These are phyloP conservation scores for Pestalotiopsis sp. DNA, from an alignment of 2,329 filamentous ascomycete species.

Conservation along the genomic window DNA sequence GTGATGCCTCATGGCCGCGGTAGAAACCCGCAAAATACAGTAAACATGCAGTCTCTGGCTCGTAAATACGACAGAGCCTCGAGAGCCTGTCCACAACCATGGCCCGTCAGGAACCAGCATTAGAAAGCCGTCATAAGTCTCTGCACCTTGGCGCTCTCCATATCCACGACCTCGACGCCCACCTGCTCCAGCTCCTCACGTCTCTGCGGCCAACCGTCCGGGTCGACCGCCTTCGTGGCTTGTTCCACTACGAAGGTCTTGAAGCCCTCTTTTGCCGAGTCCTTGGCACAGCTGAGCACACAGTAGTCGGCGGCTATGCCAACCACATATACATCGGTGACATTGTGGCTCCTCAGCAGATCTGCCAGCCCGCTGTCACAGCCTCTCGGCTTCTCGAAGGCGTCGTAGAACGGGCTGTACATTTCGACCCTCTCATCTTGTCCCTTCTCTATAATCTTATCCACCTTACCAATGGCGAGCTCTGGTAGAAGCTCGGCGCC, in stretches of 20 bases:
- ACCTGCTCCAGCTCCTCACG: slow-evolving; percentile 55
- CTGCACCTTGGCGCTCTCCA: slow-evolving; percentile 58
- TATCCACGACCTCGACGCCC: slow-evolving; percentile 66
- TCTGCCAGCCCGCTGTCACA: slow-evolving; percentile 65
- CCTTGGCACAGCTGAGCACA: slow-evolving; percentile 78
- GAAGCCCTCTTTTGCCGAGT: slow-evolving; percentile 78
- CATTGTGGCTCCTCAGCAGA: slow-evolving; percentile 54
- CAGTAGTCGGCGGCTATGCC: slow-evolving; percentile 91
- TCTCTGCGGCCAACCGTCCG: slow-evolving; percentile 56
- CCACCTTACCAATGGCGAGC: slow-evolving; percentile 62
- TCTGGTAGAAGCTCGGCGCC: slow-evolving; percentile 78
- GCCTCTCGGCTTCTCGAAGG: slow-evolving; percentile 65
- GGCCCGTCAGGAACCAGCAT: background rate
- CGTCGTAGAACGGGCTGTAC: slow-evolving; percentile 90
- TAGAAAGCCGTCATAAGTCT: slow-evolving; percentile 40
- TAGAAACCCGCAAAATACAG: background rate
- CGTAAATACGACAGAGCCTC: background rate
- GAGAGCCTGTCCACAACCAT: background rate
- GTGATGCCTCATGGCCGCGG: background rate
- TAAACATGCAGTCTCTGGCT: background rate
- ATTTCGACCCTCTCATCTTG: slow-evolving; percentile 77
- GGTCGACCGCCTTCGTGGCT: slow-evolving; percentile 73
- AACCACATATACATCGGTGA: slow-evolving; percentile 83
- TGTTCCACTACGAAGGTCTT: slow-evolving; percentile 77
- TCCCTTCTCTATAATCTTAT: slow-evolving; percentile 78